Conservation (phyloP, 1,284 basidiomycete species). For the Malassezia arunalokei region DNA sequence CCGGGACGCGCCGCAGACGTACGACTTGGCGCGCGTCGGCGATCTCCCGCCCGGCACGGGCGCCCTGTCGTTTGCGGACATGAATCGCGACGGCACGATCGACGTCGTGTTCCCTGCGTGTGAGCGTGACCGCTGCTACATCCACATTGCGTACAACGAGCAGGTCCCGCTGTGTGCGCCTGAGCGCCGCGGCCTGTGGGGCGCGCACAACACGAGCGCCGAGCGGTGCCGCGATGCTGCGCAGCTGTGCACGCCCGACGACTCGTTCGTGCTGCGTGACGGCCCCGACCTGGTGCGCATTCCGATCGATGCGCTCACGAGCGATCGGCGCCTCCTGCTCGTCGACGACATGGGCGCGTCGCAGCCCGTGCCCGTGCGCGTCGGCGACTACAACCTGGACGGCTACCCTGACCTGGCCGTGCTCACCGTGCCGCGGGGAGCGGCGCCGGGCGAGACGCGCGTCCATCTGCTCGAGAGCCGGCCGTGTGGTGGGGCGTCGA, state of each 20-base stretch:
- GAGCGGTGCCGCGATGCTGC: slow-evolving; percentile 54
- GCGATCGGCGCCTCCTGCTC: slow-evolving; percentile 54
- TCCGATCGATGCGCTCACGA: slow-evolving; percentile 1
- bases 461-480: slow-evolving; percentile 63
- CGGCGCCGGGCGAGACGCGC: slow-evolving; percentile 48
- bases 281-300: slow-evolving; percentile 43
- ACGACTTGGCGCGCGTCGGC: slow-evolving; percentile 59
- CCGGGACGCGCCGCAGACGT: slow-evolving; percentile 45
- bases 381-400: slow-evolving; percentile 85
- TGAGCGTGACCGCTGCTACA: slow-evolving; percentile 56
- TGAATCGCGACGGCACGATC: slow-evolving; percentile 89
- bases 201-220: slow-evolving; percentile 5
- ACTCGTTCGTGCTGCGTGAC: slow-evolving; percentile 66
- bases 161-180: slow-evolving; percentile 67
- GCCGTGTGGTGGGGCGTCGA: slow-evolving; percentile 53
- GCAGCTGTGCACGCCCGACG: slow-evolving; percentile 69
- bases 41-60: slow-evolving; percentile 66
- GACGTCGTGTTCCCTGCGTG: slow-evolving; percentile 88
- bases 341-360: slow-evolving; percentile 57
- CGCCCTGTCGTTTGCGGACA: slow-evolving; percentile 75
- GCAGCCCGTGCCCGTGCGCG: slow-evolving; percentile 60
- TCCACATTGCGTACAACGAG: slow-evolving; percentile 88
- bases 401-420: slow-evolving; percentile 79
- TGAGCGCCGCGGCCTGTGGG: slow-evolving; percentile 22
- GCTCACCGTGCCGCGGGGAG: slow-evolving; percentile 52